A percentile compares a stretch with the other conserved stretches of the same genome.
Evolutionary conservation across 1,139 yeast species (phyloP).

Genomic region (Taiozyma sp.): DNA sequence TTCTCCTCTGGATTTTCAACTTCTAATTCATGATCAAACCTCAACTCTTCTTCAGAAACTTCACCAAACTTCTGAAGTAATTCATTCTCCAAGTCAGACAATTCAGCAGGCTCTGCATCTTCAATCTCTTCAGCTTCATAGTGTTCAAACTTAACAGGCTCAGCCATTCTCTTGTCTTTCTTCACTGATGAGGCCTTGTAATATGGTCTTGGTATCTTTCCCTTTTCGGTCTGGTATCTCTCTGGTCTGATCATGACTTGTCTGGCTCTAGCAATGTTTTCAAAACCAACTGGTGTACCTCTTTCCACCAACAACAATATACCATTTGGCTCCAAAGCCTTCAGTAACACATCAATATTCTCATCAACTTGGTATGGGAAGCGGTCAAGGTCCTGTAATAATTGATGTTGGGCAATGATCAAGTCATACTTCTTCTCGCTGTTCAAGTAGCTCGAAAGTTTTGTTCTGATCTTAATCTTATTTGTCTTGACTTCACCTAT

Average conservation of each 20-base stretch:
- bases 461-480: constrained; percentile 46
- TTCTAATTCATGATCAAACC: constrained; percentile 41
- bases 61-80: constrained; percentile 37
- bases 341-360: constrained; percentile 54
- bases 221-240: constrained; percentile 44
- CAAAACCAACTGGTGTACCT: constrained; percentile 89
- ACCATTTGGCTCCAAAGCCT: constrained; percentile 69
- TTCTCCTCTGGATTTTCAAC: constrained; percentile 27
- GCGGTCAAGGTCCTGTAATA: constrained; percentile 50
- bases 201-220: constrained; percentile 71
- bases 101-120: constrained; percentile 27
- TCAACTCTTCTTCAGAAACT: constrained; percentile 38
- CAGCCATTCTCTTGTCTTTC: constrained; percentile 24
- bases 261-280: constrained; percentile 83
- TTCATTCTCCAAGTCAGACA: constrained; percentile 32
- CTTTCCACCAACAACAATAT: constrained; percentile 75
- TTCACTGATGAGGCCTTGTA: constrained; percentile 41
- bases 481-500: constrained; percentile 60
- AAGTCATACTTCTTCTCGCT: constrained; percentile 61
- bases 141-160: constrained; percentile 28
- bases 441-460: constrained; percentile 39
- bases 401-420: constrained; percentile 80
- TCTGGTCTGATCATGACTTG: constrained; percentile 87
- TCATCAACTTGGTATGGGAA: constrained; percentile 74
- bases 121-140: constrained; percentile 29